Evolutionary conservation across 2,329 filamentous ascomycete species (phyloP), one percentile per base, ranked within the genome.

Genomic region (Aspergillus pseudoviridinutans): DNA sequence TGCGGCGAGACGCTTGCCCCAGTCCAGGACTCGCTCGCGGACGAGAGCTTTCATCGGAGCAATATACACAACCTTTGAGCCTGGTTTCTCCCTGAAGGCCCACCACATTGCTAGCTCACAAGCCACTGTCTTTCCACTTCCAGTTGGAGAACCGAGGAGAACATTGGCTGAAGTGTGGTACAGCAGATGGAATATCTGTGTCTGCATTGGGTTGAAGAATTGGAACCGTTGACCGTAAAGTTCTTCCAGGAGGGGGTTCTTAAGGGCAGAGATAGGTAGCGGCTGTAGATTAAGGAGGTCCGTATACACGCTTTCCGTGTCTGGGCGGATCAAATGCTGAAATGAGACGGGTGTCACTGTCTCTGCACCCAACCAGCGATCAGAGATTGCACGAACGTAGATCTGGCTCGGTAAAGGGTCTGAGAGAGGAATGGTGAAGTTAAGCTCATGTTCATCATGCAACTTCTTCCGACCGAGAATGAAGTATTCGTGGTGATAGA

Each of bases 121-220:
- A 20, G 95, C 94, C 44, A 99, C 90, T 0, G 95, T 99, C 80
- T 99, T 99, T 58, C 94, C 94, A 80, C 92, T 96, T 57, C 94
- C 94, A 0, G 95, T 99, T 0, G 94, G 95, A 2, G 94, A 97
- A 7, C 95, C 94, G 8, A 99, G 83, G 3, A 99, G 83, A 4
- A 99, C 92, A 69, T 99, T 99, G 49, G 90, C 88, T 7, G 89
- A 76, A 0, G 94, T 97, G 71, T 97, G 89, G 64, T 99, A 99
- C 35, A 99, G 83, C 14, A 91, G 93, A 69, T 99, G 94, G 76
- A 99, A 99, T 53, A 99, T 91, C 69, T 99, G 94, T 0, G 94
- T 97, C 74, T 99, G 94, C 95, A 99, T 97, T 0, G 94, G 94
- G 70, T 99, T 99, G 82, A 99, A 99, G 75, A 88, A 99, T 63